Conservation (phyloP, 805 yeast species). For the Candida pseudoglaebosa region DNA sequence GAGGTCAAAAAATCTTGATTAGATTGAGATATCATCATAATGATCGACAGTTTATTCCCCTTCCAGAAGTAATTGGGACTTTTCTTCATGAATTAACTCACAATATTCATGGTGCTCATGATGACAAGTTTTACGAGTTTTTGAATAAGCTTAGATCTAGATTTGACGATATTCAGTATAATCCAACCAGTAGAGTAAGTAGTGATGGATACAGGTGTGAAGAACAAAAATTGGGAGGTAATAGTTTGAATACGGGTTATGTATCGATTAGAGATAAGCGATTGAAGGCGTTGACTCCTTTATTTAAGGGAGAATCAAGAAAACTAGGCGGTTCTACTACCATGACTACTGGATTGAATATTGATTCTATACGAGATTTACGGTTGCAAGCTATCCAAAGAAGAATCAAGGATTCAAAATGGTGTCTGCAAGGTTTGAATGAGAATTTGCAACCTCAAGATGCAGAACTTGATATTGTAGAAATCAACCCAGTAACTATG, state of each 20-base stretch:
- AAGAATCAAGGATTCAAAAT: conserved; percentile 48
- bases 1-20: conserved; percentile 68
- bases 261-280: conserved; percentile 34
- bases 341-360: conserved; percentile 3
- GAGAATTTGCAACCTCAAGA: conserved; percentile 36
- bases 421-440: conserved; percentile 34
- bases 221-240: conserved; percentile 43
- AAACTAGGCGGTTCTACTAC: conserved; percentile 21
- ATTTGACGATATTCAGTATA: conserved; percentile 40
- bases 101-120: conserved; percentile 77
- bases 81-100: conserved; percentile 88
- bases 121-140: conserved; percentile 60
- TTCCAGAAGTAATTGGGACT: conserved; percentile 69
- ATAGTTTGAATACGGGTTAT: conserved; percentile 7
- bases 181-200: conserved; percentile 36
- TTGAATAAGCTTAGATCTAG: conserved; percentile 59
- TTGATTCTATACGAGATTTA: conserved; percentile 33
- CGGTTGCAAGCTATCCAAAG: conserved; percentile 62
- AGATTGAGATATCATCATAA: conserved; percentile 62
- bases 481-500: conserved; percentile 13
- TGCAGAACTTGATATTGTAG: conserved; percentile 41
- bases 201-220: conserved; percentile 48
- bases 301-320: conserved; percentile 37
- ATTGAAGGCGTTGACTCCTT: conserved; percentile 36
- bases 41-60: conserved; percentile 52